Conservation (phyloP, 148 eudicot genomes). For the Arctostaphylos glauca region DNA sequence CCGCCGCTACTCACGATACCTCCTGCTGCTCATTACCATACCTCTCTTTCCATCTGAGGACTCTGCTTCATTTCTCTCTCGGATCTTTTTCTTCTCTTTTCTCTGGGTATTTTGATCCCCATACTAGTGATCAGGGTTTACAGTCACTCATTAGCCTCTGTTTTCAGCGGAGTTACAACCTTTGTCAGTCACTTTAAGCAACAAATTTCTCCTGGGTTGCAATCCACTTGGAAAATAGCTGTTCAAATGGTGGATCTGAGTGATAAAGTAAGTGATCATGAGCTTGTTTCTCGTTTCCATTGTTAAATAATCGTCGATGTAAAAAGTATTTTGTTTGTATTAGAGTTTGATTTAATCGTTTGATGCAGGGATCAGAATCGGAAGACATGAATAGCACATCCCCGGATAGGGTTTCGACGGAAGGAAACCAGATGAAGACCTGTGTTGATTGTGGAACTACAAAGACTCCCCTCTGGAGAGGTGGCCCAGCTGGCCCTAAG, state of each 20-base stretch:
- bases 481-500: slow-evolving; percentile 99
- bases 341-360: not conserved
- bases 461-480: slow-evolving; percentile 93
- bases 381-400: slow-evolving; percentile 45
- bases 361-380: slow-evolving; percentile 30
- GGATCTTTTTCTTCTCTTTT: not conserved
- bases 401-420: slow-evolving; percentile 44
- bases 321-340: not conserved
- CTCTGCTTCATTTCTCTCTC: not conserved
- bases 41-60: no score
- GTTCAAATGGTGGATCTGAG: slow-evolving; percentile 63
- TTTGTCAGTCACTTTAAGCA: not conserved
- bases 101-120: not conserved
- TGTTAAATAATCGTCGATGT: slow-evolving; percentile 10
- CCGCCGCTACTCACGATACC: slow-evolving; percentile 1
- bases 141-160: not conserved
- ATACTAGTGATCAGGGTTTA: not conserved
- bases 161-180: not conserved
- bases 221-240: slow-evolving; percentile 1
- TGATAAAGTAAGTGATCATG: slow-evolving; percentile 68
- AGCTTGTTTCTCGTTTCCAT: slow-evolving; percentile 1
- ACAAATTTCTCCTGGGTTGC: slow-evolving; percentile 33
- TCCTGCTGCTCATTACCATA: not conserved
- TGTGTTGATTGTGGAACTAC: slow-evolving; percentile 93
- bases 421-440: slow-evolving; percentile 44